A percentile compares a stretch with the other conserved stretches of the same genome.
These are phyloP conservation scores for Yamadazyma sp. DNA, from an alignment of 805 yeast genomes.

Conservation along the genomic window DNA sequence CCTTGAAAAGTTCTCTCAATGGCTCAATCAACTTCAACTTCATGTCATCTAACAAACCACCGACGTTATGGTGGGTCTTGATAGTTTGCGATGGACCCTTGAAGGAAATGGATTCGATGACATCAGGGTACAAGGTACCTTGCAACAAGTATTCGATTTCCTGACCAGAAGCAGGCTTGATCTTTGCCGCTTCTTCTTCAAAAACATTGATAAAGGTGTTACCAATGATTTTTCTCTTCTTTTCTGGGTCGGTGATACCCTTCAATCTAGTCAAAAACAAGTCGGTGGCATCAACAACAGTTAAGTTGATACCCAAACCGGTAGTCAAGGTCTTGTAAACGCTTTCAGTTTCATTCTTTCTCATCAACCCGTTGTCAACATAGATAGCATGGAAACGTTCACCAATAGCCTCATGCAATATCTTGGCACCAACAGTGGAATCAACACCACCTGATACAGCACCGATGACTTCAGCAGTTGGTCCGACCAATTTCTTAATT, in stretches of 20 bases:
- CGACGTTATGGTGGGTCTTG: slow-evolving; percentile 99
- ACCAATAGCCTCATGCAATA: slow-evolving; percentile 98
- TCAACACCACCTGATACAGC: slow-evolving; percentile 99
- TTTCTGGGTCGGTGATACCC: slow-evolving; percentile 98
- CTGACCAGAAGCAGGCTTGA: slow-evolving; percentile 84
- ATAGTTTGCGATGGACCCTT: slow-evolving; percentile 99
- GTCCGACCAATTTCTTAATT: slow-evolving; percentile 89
- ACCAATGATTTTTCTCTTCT: slow-evolving; percentile 98
- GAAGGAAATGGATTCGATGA: slow-evolving; percentile 96
- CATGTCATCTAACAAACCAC: slow-evolving; percentile 97
- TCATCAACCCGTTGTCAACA: slow-evolving; percentile 97
- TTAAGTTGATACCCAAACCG: slow-evolving; percentile 91
- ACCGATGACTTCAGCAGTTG: slow-evolving; percentile 97
- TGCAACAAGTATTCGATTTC: slow-evolving; percentile 92
- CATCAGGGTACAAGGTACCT: slow-evolving; percentile 98
- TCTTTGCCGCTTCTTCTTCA: slow-evolving; percentile 91
- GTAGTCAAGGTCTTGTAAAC: slow-evolving; percentile 88
- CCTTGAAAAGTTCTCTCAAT: slow-evolving; percentile 96
- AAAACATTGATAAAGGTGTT: slow-evolving; percentile 96
- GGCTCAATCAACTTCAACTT: slow-evolving; percentile 98
- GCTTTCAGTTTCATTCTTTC: slow-evolving; percentile 85
- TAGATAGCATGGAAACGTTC: slow-evolving; percentile 97
- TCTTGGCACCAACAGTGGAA: slow-evolving; percentile 97
- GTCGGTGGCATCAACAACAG: slow-evolving; percentile 92
- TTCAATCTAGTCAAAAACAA: slow-evolving; percentile 81